Evolutionary conservation across 208 protist genomes (phyloP).

Genomic region (Porcisia deanei): DNA sequence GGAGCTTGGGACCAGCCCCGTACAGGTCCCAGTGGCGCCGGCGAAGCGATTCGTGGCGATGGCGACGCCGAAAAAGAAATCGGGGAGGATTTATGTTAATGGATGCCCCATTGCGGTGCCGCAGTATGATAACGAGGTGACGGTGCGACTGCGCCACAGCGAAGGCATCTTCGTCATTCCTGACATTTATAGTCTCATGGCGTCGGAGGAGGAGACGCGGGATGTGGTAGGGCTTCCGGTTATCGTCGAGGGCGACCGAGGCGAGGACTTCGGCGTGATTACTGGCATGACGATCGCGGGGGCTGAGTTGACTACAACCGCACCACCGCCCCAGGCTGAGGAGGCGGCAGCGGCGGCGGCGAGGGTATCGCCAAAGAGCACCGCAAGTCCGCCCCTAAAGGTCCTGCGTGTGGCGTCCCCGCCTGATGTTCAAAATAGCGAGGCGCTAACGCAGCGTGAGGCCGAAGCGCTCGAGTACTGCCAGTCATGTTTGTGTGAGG

Average conservation of each 20-base stretch:
- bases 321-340: slow-evolving; percentile 17
- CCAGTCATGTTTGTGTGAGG: slow-evolving; percentile 43
- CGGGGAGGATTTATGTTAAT: slow-evolving; percentile 55
- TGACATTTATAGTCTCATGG: slow-evolving; percentile 56
- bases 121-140: slow-evolving; percentile 57
- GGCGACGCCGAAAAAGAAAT: slow-evolving; percentile 24
- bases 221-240: slow-evolving; percentile 63
- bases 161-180: slow-evolving; percentile 46
- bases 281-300: slow-evolving; percentile 18
- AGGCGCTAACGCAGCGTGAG: slow-evolving; percentile 50
- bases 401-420: slow-evolving; percentile 66
- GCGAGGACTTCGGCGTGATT: slow-evolving; percentile 78
- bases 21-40: neutral
- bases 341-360: slow-evolving; percentile 7
- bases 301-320: neutral
- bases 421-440: slow-evolving; percentile 46
- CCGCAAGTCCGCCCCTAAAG: slow-evolving; percentile 12
- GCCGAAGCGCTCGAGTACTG: slow-evolving; percentile 61
- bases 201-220: slow-evolving; percentile 32
- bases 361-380: neutral
- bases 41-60: neutral
- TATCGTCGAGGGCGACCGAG: slow-evolving; percentile 83
- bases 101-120: slow-evolving; percentile 52
- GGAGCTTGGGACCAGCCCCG: neutral
- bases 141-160: slow-evolving; percentile 50